Evolutionary conservation across 176 grass and related monocot species (phyloP).

Genomic region (Avena atlantica): DNA sequence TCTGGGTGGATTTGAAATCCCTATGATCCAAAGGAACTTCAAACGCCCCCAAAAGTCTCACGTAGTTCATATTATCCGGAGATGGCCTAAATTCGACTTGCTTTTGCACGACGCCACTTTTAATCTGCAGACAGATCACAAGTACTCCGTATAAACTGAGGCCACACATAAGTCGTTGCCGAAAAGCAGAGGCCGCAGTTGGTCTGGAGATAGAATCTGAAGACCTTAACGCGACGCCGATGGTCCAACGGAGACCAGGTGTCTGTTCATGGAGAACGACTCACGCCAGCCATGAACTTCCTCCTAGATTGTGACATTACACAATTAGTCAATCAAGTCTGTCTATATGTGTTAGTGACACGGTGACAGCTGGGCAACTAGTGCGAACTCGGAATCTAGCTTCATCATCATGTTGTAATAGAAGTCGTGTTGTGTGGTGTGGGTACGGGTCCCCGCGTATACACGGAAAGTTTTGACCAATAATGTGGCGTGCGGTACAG

Average conservation of each 20-base stretch:
- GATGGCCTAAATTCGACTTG: neutral
- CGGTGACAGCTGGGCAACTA: neutral
- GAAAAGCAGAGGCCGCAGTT: conserved; percentile 20
- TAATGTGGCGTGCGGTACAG: too few species aligned
- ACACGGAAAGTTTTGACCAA: too few species aligned
- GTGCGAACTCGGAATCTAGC: too few species aligned
- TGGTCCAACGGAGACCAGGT: conserved; percentile 8
- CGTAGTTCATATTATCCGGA: neutral
- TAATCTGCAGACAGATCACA: neutral
- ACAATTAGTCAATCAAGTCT: neutral
- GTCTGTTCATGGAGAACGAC: conserved; percentile 26
- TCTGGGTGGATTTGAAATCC: neutral
- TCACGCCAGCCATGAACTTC: conserved; percentile 6
- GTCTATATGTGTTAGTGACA: neutral
- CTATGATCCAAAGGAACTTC: too few species aligned
- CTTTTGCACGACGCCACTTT: conserved; percentile 17
- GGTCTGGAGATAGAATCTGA: neutral
- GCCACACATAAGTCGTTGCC: conserved; percentile 6
- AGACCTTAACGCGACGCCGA: neutral
- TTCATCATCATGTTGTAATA: too few species aligned
- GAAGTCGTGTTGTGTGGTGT: too few species aligned
- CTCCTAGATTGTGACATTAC: neutral
- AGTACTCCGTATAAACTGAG: neutral
- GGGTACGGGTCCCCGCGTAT: too few species aligned
- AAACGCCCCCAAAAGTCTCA: too few species aligned